Base-by-base conservation (phyloP, 768 basidiomycete genomes). In the Asterophora parasitica region DNA sequence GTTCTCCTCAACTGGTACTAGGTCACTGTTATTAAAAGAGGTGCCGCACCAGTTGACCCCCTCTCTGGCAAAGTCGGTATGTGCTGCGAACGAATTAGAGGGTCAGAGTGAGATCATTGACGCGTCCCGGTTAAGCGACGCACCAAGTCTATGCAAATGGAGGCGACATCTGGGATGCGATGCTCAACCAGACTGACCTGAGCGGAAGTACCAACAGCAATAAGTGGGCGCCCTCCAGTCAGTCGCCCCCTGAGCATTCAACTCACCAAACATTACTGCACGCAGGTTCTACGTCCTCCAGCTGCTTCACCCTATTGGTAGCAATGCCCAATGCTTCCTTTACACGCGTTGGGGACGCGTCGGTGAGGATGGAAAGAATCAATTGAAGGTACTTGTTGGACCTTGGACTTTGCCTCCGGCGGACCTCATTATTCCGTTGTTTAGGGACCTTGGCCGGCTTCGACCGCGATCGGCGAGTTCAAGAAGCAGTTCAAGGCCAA, bases 291-390 rank as follows among this genome's bases (percentile, higher is more conserved):
- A 82, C 45, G 78, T 80, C 2, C 61, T 82, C 12, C 80, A 82
- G 50, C 63, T 82, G 5, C 62, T 81, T 40, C 79, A 80, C 52
- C 69, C 75, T 1, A 66, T 75, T 26, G 68, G 70, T 5, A 70
- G 71, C 50, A 53, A 60, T 28, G 15, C 57, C 7, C 52, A 58
- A 15, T 74, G 65, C 44, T 46, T 63, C 3, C 61, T 82, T 27
- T 78, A 66, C 61, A 78, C 77, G 28, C 75, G 78, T 30, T 82
- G 79, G 78, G 80, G 78, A n/a, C 72, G 81, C 19, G 79, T 82
- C 13, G 81, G 81, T 19, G 79, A 81, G 55, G 67, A 66, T 19
- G 81, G 81, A 0, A 67, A 72, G 56, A 65, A 56, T 4, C 75
- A 78, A 60, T 54, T 46, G 34, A 82, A 80, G 68, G 79, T 79